Conservation (phyloP, 805 yeast species). For the Candida taoyuanica region DNA sequence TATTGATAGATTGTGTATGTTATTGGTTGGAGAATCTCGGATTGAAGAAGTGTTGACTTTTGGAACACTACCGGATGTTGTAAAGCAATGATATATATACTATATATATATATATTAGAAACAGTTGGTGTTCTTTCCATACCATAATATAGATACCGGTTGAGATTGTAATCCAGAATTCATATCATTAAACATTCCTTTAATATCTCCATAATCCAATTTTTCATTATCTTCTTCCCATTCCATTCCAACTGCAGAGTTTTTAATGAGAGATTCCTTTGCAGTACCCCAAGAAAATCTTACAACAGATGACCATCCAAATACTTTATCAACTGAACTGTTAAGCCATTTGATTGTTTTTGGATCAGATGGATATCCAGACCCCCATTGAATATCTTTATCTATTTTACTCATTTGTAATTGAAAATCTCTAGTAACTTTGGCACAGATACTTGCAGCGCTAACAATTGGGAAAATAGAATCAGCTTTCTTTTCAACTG, state of each 20-base stretch:
- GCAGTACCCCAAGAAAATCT: constrained; percentile 96
- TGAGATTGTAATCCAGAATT: constrained; percentile 11
- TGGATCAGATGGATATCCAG: constrained; percentile 95
- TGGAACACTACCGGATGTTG: constrained; percentile 69
- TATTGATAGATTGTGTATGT: constrained; percentile 81
- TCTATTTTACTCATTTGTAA: constrained; percentile 35
- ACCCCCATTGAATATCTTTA: constrained; percentile 51
- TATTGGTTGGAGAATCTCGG: constrained; percentile 56
- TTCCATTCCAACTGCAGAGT: constrained; percentile 48
- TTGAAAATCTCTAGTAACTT: constrained; percentile 83
- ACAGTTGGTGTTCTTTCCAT: constrained; percentile 20
- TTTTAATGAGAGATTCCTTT: constrained; percentile 57
- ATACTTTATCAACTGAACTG: constrained; percentile 56
- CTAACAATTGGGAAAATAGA: constrained; percentile 87
- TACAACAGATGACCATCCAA: constrained; percentile 79
- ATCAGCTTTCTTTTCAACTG: constrained; percentile 94
- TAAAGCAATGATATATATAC: constrained; percentile 41
- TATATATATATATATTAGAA: constrained; percentile 5
- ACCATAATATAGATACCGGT: constrained; percentile 27
- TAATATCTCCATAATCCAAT: constrained; percentile 24
- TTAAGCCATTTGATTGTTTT: constrained; percentile 76
- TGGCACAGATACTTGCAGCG: constrained; percentile 93
- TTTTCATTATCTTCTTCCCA: constrained; percentile 49
- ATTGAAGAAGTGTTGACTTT: constrained; percentile 75
- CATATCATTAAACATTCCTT: constrained; percentile 11